Evolutionary conservation across 129 eudicot species (phyloP).

Genomic region (Flaveria ramosissima): DNA sequence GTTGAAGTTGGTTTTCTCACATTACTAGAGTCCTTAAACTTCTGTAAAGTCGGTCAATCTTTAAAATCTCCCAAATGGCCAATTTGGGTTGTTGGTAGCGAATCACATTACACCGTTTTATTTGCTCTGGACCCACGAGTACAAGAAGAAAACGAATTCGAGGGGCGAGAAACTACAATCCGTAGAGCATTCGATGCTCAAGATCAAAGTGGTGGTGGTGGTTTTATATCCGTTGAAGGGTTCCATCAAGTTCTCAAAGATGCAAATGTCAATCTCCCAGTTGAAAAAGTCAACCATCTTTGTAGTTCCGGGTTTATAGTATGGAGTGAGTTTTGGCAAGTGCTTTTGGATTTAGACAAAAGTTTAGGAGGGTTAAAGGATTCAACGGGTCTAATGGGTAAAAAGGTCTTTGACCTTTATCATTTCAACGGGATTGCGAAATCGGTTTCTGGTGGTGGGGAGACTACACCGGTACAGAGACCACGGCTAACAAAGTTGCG

Average conservation of each 20-base stretch:
- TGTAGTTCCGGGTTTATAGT: constrained; percentile 79
- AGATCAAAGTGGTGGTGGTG: constrained; percentile 98
- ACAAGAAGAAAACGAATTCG: constrained; percentile 87
- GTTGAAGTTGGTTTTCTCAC: constrained; percentile 98
- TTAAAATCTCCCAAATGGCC: constrained; percentile 95
- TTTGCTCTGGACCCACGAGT: constrained; percentile 79
- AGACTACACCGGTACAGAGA: constrained; percentile 55
- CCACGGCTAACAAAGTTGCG: constrained; percentile 78
- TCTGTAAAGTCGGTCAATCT: constrained; percentile 82
- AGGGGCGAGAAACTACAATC: constrained; percentile 72
- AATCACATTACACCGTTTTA: constrained; percentile 89
- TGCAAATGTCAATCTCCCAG: constrained; percentile 56
- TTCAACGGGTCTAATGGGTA: constrained; percentile 86
- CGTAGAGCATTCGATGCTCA: constrained; percentile 93
- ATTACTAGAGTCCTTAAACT: constrained; percentile 84
- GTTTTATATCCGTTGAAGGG: constrained; percentile 85
- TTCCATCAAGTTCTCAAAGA: constrained; percentile 81
- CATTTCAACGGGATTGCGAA: constrained; percentile 97
- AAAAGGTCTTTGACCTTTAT: constrained; percentile 82
- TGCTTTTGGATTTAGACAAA: constrained; percentile 81
- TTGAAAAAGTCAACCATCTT: constrained; percentile 64
- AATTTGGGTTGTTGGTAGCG: constrained; percentile 95
- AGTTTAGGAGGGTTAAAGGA: constrained; percentile 81
- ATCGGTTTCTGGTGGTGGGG: constrained; percentile 59
- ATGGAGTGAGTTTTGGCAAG: constrained; percentile 98